Evolutionary conservation across 495 filamentous ascomycete genomes (phyloP).

Genomic region (Penicillium herquei): DNA sequence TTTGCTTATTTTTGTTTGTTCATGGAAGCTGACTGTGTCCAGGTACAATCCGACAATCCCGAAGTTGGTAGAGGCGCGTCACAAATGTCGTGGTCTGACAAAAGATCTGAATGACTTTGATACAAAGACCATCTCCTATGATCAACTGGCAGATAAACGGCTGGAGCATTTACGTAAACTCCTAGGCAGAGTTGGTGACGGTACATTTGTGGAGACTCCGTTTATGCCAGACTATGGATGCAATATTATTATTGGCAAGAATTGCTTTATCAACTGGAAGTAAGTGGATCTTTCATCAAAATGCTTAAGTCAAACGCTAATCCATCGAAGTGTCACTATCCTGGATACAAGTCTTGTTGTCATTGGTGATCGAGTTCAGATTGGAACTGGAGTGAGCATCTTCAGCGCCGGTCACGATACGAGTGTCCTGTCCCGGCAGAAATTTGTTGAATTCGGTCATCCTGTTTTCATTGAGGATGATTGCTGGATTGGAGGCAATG

Average conservation of each 20-base stretch:
- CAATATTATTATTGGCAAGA: conserved; percentile 49
- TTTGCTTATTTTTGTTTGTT: not conserved
- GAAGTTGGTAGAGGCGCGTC: conserved; percentile 40
- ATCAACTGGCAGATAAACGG: conserved; percentile 32
- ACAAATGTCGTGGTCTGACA: conserved; percentile 41
- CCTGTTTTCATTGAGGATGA: conserved; percentile 73
- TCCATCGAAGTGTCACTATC: conserved; percentile 10
- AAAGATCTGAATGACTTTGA: conserved; percentile 50
- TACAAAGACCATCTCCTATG: conserved; percentile 36
- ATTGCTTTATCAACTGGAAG: conserved; percentile 55
- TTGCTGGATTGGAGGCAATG: conserved; percentile 78
- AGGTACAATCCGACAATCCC: conserved; percentile 46
- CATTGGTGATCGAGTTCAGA: conserved; percentile 68
- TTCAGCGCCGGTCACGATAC: conserved; percentile 68
- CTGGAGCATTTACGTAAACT: conserved; percentile 38
- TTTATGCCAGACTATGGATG: conserved; percentile 56
- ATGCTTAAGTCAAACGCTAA: not conserved
- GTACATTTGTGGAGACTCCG: conserved; percentile 50
- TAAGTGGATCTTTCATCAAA: conserved; percentile 16
- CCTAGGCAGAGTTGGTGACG: conserved; percentile 43
- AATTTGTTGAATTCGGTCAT: conserved; percentile 66
- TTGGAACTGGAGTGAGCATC: conserved; percentile 70
- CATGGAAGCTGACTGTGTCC: not conserved
- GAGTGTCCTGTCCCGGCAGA: conserved; percentile 59
- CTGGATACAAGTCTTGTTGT: conserved; percentile 72